Evolutionary conservation across 2,329 filamentous ascomycete species (phyloP).

Genomic region (Cordyceps pruinosa): DNA sequence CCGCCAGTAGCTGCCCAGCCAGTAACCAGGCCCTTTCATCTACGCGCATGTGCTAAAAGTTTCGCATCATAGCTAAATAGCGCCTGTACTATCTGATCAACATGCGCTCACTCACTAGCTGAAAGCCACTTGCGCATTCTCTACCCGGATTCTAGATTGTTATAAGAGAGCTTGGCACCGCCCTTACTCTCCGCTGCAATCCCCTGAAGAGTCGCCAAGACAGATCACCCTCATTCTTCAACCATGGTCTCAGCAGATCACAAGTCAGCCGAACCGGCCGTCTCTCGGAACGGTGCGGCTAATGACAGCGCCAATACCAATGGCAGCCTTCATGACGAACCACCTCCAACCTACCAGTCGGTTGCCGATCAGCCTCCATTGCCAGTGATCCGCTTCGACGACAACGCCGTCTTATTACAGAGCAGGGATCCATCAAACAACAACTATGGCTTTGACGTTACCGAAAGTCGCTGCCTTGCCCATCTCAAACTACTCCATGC

Average conservation of each 20-base stretch:
- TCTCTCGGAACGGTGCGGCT: not conserved
- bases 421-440: not conserved
- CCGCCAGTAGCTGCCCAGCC: too few relatives aligned
- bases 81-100: not conserved
- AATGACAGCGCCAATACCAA: not conserved
- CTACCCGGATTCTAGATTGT: not conserved
- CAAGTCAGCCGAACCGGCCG: not conserved
- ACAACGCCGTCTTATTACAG: not conserved
- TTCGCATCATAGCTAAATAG: too few relatives aligned
- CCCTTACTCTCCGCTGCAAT: not conserved
- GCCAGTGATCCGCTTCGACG: not conserved
- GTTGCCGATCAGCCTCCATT: not conserved
- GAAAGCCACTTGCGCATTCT: not conserved
- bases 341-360: not conserved
- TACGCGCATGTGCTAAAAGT: too few relatives aligned
- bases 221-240: not conserved
- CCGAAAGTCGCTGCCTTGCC: constrained; percentile 45
- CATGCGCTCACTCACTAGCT: not conserved
- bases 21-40: not conserved
- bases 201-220: not conserved
- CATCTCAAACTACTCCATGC: constrained; percentile 68
- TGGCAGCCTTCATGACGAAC: not conserved
- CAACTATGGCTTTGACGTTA: not conserved
- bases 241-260: not conserved
- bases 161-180: not conserved